Base-by-base conservation (phyloP, 1,284 basidiomycete species). In the Porogramme epimiltina region DNA sequence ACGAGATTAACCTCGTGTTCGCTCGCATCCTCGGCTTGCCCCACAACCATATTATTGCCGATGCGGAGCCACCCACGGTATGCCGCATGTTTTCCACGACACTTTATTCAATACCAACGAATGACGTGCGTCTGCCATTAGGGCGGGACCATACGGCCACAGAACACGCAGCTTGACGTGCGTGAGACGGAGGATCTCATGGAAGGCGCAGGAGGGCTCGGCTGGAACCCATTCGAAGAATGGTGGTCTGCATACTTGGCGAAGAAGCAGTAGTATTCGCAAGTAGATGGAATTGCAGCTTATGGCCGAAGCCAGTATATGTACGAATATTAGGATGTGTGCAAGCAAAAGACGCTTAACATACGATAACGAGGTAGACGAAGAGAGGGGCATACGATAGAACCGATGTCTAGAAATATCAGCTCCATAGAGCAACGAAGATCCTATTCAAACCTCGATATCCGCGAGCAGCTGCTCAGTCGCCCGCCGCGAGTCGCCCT, bases 1-100 rank as follows among this genome's bases (percentile, higher is more conserved):
- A 91, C 67, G 87, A 87, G 61, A 93, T 94, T 54, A 90, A 88
- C 66, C 74, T 89, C 24, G 72, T 89, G 40, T 90, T 92, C 59
- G 80, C 87, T 9, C 78, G 78, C 55, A 78, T 91, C 38, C 77
- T 91, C 18, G 74, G 77, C 6, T 67, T 90, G 6, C 75, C 84
- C 6, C 85, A 89, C 62, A 63, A 54, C 9, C 87, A 91, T 61
- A 84, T 93, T 58, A 71, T 81, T 22, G 79, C 89, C 0, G 84
- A 91, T 42, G 74, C 79, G 0, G 78, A 85, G 10, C 75, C 81
- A 3, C 89, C 91, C 0, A 78, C 73, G 42, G 70, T 68, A 15
- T 6, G 13, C 9, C 38, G 4, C 34, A 6, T 8, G 13, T 13
- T 8, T 31, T 31, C 13, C 28, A 6, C 13, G 13, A 31, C 28